These are phyloP conservation scores for Gillenia trifoliata DNA, from an alignment of 306 rosid genomes.

Conservation along the genomic window DNA sequence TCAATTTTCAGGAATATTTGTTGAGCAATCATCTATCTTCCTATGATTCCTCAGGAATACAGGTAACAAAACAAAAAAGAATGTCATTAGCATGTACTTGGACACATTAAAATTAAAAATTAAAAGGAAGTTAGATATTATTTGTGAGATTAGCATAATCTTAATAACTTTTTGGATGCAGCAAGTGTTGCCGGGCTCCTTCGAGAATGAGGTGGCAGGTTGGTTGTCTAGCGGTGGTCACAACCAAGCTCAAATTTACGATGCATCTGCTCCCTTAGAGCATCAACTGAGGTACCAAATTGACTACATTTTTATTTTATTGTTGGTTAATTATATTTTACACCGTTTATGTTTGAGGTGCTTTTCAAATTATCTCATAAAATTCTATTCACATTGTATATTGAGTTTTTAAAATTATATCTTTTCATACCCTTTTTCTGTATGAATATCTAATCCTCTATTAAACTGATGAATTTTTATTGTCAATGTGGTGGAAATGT, in stretches of 20 bases:
- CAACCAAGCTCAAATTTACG: conserved; percentile 45
- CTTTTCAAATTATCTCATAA: too few relatives aligned
- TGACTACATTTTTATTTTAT: not conserved
- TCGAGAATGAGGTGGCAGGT: conserved; percentile 40
- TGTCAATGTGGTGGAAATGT: not conserved
- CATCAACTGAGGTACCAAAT: conserved; percentile 45
- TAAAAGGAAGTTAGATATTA: not conserved
- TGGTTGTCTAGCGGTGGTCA: conserved; percentile 57
- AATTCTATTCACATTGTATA: too few relatives aligned
- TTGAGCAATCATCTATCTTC: conserved; percentile 50
- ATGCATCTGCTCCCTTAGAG: conserved; percentile 48
- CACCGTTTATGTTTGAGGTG: not conserved
- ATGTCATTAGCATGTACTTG: not conserved
- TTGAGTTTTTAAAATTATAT: not conserved
- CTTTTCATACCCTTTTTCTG: not conserved
- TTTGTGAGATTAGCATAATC: not conserved
- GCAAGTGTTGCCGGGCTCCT: conserved; percentile 35
- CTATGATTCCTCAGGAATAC: conserved; percentile 50
- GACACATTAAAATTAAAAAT: not conserved
- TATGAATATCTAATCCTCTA: not conserved
- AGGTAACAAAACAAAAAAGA: conserved; percentile 28
- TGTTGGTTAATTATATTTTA: not conserved
- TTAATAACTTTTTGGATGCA: not conserved
- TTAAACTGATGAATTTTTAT: too few relatives aligned
- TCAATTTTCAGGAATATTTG: conserved; percentile 43